Percentiles rank a stretch among this genome's conserved stretches.
Evolutionary conservation across 768 basidiomycete genomes (phyloP).

Genomic region (Rhodocollybia butyracea): DNA sequence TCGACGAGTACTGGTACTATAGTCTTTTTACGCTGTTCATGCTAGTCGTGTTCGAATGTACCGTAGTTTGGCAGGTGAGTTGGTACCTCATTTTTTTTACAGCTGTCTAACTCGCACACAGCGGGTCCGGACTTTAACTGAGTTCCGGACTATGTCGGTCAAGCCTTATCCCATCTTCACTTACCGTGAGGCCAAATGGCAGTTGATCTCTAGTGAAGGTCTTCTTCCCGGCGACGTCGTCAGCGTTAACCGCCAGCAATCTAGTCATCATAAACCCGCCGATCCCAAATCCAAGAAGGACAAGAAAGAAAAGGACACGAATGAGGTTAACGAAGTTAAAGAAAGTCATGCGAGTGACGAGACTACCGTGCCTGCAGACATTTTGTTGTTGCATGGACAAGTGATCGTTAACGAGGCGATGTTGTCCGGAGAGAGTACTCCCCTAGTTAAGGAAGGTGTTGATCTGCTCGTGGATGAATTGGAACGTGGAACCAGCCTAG

Average conservation of each 20-base stretch:
- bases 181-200: slow-evolving; percentile 80
- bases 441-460: slow-evolving; percentile 92
- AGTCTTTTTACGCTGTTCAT: slow-evolving; percentile 97
- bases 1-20: slow-evolving; percentile 99
- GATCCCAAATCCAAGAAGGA: not conserved
- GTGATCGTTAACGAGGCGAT: slow-evolving; percentile 99
- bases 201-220: slow-evolving; percentile 75
- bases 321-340: not conserved
- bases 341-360: slow-evolving; percentile 44
- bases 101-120: slow-evolving; percentile 25
- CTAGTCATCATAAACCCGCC: not conserved
- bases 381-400: slow-evolving; percentile 88
- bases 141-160: slow-evolving; percentile 97
- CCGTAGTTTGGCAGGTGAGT: slow-evolving; percentile 95
- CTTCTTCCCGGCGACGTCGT: slow-evolving; percentile 92
- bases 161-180: slow-evolving; percentile 85
- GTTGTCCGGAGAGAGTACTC: slow-evolving; percentile 98
- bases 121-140: slow-evolving; percentile 90
- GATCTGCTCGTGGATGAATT: slow-evolving; percentile 65
- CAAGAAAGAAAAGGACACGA: not conserved
- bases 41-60: slow-evolving; percentile 97
- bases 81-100: not conserved
- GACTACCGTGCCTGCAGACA: slow-evolving; percentile 89
- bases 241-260: slow-evolving; percentile 4
- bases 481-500: slow-evolving; percentile 54